Conservation (phyloP, 2,329 filamentous ascomycete species). For the Colletotrichum liriopes region DNA sequence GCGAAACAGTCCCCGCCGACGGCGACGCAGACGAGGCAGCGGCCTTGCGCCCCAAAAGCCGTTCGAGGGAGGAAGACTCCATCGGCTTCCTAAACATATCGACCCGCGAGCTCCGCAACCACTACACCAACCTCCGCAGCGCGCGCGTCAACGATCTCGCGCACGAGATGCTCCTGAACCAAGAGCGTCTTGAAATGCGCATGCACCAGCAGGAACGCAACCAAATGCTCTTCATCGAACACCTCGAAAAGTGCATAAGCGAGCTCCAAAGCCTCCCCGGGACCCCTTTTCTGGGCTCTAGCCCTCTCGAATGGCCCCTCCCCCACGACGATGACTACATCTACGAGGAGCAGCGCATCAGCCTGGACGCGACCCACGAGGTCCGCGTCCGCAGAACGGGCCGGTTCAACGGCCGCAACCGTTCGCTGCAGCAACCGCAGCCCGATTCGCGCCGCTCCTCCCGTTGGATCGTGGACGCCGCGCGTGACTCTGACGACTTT, state of each 20-base stretch:
- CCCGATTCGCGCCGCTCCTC: conserved; percentile 8
- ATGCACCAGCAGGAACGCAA: conserved; percentile 41
- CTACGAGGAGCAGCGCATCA: conserved; percentile 36
- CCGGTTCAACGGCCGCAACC: background rate
- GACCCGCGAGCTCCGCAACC: conserved; percentile 33
- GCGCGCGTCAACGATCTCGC: conserved; percentile 36
- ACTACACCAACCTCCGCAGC: conserved; percentile 39
- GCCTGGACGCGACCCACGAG: conserved; percentile 23
- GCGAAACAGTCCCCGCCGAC: background rate
- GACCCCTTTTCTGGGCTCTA: background rate
- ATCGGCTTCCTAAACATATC: conserved; percentile 27
- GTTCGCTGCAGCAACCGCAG: conserved; percentile 14
- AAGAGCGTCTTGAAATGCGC: conserved; percentile 42
- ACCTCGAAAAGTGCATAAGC: conserved; percentile 39
- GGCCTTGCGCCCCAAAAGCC: conserved; percentile 22
- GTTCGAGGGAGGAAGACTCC: conserved; percentile 4
- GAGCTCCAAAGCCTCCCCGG: conserved; percentile 30
- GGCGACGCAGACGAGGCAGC: conserved; percentile 21
- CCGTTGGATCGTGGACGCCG: background rate
- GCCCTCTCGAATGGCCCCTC: conserved; percentile 26
- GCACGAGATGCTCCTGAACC: conserved; percentile 43
- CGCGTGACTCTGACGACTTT: conserved; percentile 19
- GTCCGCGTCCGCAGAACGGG: conserved; percentile 20
- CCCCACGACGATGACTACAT: conserved; percentile 21
- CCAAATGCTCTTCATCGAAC: conserved; percentile 39